Percentiles rank a stretch among this genome's conserved stretches.
Conservation (phyloP, 768 basidiomycete species). For the Brasilioporus rufonigricans region DNA sequence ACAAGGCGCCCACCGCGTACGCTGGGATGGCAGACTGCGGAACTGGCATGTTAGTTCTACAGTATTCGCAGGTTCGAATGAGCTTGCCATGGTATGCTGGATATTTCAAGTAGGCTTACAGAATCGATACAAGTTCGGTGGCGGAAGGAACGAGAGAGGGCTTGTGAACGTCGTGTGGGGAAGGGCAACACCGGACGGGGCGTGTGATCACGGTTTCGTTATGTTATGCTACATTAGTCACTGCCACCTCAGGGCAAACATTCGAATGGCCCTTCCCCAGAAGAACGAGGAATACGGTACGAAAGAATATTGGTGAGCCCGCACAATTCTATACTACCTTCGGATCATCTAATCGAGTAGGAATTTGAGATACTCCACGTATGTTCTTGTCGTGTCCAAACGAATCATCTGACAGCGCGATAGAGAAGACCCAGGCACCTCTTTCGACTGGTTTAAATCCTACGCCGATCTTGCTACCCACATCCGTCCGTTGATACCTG, state of each 20-base stretch:
- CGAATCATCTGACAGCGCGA: slow-evolving; percentile 4
- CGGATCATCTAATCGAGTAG: slow-evolving; percentile 34
- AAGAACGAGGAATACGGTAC: slow-evolving; percentile 69
- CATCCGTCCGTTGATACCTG: slow-evolving; percentile 60
- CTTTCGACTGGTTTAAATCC: slow-evolving; percentile 88
- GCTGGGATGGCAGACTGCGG: slow-evolving; percentile 78
- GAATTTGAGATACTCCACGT: slow-evolving; percentile 72
- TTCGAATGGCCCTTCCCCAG: slow-evolving; percentile 43
- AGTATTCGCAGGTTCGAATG: neutral
- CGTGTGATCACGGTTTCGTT: slow-evolving; percentile 10
- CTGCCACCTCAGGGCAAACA: too few relatives aligned
- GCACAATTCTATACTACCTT: neutral
- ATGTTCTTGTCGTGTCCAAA: slow-evolving; percentile 21
- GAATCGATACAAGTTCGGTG: neutral
- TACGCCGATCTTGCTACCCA: slow-evolving; percentile 68
- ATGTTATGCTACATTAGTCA: slow-evolving; percentile 7
- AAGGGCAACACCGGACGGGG: neutral
- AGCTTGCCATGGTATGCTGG: slow-evolving; percentile 29
- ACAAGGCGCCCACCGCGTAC: slow-evolving; percentile 71
- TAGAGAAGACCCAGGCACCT: slow-evolving; percentile 57
- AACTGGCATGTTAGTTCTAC: slow-evolving; percentile 25
- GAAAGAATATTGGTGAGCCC: slow-evolving; percentile 63
- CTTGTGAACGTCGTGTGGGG: slow-evolving; percentile 1
- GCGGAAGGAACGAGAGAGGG: neutral
- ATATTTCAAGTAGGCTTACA: slow-evolving; percentile 22